These are phyloP conservation scores for Epichloe brachyelytri DNA, from an alignment of 2,329 filamentous ascomycete genomes.

Conservation along the genomic window DNA sequence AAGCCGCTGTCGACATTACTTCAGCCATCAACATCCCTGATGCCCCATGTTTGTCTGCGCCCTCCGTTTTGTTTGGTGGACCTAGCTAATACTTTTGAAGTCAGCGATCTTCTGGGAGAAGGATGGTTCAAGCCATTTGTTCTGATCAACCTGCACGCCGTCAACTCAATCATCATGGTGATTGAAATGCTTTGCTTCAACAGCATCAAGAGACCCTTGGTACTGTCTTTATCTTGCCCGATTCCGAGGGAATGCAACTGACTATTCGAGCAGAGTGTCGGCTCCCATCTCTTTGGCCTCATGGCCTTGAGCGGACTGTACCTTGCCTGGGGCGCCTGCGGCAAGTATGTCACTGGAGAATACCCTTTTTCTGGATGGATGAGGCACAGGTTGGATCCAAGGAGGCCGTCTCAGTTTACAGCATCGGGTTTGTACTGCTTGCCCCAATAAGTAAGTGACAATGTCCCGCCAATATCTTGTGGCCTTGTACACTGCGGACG, in stretches of 20 bases:
- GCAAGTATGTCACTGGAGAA: conserved; percentile 31
- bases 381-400: conserved; percentile 28
- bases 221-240: conserved; percentile 16
- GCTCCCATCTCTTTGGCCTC: conserved; percentile 29
- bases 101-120: conserved; percentile 34
- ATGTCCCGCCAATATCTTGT: not conserved
- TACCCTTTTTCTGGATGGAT: conserved; percentile 39
- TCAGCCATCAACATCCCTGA: conserved; percentile 5
- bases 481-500: not conserved
- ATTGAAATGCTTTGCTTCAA: conserved; percentile 37
- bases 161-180: conserved; percentile 29
- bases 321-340: conserved; percentile 35
- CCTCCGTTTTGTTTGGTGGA: not conserved
- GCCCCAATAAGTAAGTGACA: conserved; percentile 30
- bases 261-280: conserved; percentile 26
- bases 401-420: conserved; percentile 31
- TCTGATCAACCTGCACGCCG: conserved; percentile 32
- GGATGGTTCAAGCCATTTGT: conserved; percentile 34
- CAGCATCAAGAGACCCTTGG: conserved; percentile 38
- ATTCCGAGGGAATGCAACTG: not conserved
- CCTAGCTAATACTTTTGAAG: conserved; percentile 17
- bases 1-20: not conserved
- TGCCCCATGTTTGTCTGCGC: conserved; percentile 12
- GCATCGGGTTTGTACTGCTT: conserved; percentile 30
- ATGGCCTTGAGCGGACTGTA: conserved; percentile 30